These are phyloP conservation scores for Amborella trichopoda DNA, from an alignment of 164 flowering plant genomes.

Conservation along the genomic window DNA sequence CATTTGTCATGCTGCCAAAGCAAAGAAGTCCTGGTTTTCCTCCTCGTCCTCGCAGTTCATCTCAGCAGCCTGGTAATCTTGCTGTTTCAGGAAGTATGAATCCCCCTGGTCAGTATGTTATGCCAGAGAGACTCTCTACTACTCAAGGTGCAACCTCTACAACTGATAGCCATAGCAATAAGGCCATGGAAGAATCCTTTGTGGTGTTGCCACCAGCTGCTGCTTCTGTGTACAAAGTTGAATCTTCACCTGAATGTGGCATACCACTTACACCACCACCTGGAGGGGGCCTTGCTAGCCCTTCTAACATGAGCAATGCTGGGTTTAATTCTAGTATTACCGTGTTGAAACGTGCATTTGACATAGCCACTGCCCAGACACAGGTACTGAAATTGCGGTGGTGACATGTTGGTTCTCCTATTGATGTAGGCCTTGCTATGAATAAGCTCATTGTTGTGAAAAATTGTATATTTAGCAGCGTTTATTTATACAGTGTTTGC, in stretches of 20 bases:
- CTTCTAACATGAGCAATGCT: conserved; percentile 44
- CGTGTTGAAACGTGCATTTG: conserved; percentile 85
- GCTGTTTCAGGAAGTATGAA: conserved; percentile 2
- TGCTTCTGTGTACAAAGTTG: conserved; percentile 72
- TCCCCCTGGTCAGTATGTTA: conserved; percentile 1
- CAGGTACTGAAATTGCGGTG: conserved; percentile 46
- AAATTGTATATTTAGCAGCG: too few species aligned
- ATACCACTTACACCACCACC: conserved; percentile 31
- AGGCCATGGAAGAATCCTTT: conserved; percentile 92
- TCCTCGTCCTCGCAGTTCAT: conserved; percentile 66
- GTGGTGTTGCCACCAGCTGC: conserved; percentile 84
- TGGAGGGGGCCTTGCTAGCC: conserved; percentile 34
- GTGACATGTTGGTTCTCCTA: too few species aligned
- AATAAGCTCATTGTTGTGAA: too few species aligned
- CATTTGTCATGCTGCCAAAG: conserved; percentile 83
- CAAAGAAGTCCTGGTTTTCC: conserved; percentile 55
- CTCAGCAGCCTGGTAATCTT: conserved; percentile 55
- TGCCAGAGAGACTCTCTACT: background rate
- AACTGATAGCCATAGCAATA: conserved; percentile 36
- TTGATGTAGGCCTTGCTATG: too few species aligned
- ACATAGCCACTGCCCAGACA: conserved; percentile 76
- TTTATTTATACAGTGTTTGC: too few species aligned
- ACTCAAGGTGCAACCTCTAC: background rate
- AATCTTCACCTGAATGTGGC: conserved; percentile 54
- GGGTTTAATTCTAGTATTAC: conserved; percentile 81